Base-by-base conservation (phyloP, 352 stramenopile species). In the Phytophthora multivora region DNA sequence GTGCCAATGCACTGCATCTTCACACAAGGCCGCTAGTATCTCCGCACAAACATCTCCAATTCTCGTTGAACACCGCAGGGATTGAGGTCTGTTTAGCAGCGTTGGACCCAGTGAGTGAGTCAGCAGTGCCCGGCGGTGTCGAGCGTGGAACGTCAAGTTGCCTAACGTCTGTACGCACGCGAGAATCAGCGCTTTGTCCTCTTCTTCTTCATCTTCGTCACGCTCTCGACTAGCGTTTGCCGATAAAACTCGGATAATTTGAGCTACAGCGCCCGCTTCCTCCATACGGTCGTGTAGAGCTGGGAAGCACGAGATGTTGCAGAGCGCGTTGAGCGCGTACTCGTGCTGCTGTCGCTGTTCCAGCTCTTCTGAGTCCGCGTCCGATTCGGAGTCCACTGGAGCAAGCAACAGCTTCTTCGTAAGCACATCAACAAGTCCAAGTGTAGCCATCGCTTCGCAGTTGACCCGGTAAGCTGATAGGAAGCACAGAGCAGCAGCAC, bases 301-400 rank as follows among this genome's bases (percentile, higher is more conserved):
- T 39, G 73, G 67, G 3, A 78, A 71, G 16, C 71, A 80, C 25
- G 86, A 89, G 47, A 93, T 85, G 38, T 94, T 94, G 68, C 86
- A 91, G 4, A 94, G 74, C 26, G 84, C 79, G 33, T 91, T 90
- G 35, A 93, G 70, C 9, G 72, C 80, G 51, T 89, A 91, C 18
- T 86, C 65, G 62, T 89, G 83, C 36, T 91, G 80, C 41, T 90
- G 77, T 11, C 51, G 55, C 16, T 86, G 66, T 52, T 88, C 82
- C 33, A 86, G 60, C n/a, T 69, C 69, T 48, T 86, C 71, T 1
- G 10, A 4, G 28, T 72, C 59, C 0, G 78, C 69, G 1, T 60
- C 59, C 2, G 51, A 42, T 28, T 47, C 51, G 18, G 36, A 51
- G 12, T 64, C 66, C 3, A 58, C 18, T 33, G 66, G 52, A 6